A percentile compares a stretch with the other conserved stretches of the same genome.
Conservation (phyloP, 768 basidiomycete genomes). For the Leccinum boreale region DNA sequence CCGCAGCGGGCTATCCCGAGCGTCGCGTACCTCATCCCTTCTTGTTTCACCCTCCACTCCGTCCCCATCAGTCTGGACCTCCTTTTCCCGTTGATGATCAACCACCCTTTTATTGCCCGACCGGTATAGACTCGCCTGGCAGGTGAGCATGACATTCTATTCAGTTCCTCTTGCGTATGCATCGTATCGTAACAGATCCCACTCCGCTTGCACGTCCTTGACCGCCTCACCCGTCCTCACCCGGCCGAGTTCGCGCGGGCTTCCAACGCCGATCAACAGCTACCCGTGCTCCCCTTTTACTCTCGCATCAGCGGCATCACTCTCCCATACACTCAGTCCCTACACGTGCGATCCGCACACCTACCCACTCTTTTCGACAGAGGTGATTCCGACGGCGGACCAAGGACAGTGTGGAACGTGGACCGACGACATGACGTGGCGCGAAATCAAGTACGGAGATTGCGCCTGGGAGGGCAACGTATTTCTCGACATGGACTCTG, state of each 20-base stretch:
- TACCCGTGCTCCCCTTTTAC: background rate
- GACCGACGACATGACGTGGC: background rate
- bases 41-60: background rate
- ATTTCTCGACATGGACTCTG: background rate
- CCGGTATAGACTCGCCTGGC: background rate
- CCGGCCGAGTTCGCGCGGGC: background rate
- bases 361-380: background rate
- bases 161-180: background rate
- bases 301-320: background rate
- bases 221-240: conserved; percentile 5
- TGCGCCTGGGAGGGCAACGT: background rate
- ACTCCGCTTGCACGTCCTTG: conserved; percentile 5
- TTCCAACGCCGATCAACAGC: conserved; percentile 2
- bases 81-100: background rate
- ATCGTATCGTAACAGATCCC: background rate
- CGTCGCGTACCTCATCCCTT: background rate
- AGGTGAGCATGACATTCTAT: background rate
- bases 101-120: background rate
- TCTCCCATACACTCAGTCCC: background rate
- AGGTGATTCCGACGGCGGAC: background rate
- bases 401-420: background rate
- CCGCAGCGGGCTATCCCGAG: background rate
- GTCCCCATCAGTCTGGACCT: background rate
- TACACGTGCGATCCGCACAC: background rate
- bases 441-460: background rate